Base-by-base conservation (phyloP, 495 filamentous ascomycete genomes). In the Penicillium argentinense region DNA sequence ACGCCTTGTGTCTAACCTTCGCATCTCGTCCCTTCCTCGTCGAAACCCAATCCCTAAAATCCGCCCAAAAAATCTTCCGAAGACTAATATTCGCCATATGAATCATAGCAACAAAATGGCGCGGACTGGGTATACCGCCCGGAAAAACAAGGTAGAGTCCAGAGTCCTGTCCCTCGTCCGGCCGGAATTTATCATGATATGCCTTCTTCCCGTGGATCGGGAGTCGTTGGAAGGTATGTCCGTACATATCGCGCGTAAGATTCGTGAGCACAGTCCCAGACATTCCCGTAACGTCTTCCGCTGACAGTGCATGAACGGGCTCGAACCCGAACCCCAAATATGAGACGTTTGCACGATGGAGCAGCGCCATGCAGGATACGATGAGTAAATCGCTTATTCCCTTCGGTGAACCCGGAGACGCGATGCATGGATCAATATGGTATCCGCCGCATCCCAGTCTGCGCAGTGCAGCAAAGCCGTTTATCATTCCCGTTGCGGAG, bases 391-490 rank as follows among this genome's bases (percentile, higher is more conserved):
- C 72, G 23, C 60, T 68, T 16, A 73, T 63, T 9, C 70, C 70
- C 37, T 64, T 66, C 0, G 66, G 56, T 9, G 63, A 60, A 2
- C 57, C 53, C 4, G 68, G 66, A 2, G 62, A 54, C 0, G 68
- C 67, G 32, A 75, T 65, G 47, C 62, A 75, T 0, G 72, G 72
- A 23, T 75, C 72, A 25, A 75, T 36, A 29, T 75, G 71, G 37
- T 72, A 75, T 17, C 70, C 72, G 2, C 57, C 46, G 8, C 58
- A 54, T 13, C 67, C 66, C 5, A 75, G 52, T 2, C 49, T 56
- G 4, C 72, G 67, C 0, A 75, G 55, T 0, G 64, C 72, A 0
- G 70, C 70, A 30, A 75, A 72, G 0, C 70, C 70, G 30, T 66
- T 66, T 9, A 65, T 55, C 0, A 17, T 28, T n/a, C 58, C 61